These are phyloP conservation scores for Rubia peregrina DNA, from an alignment of 305 asterid species.

Conservation along the genomic window DNA sequence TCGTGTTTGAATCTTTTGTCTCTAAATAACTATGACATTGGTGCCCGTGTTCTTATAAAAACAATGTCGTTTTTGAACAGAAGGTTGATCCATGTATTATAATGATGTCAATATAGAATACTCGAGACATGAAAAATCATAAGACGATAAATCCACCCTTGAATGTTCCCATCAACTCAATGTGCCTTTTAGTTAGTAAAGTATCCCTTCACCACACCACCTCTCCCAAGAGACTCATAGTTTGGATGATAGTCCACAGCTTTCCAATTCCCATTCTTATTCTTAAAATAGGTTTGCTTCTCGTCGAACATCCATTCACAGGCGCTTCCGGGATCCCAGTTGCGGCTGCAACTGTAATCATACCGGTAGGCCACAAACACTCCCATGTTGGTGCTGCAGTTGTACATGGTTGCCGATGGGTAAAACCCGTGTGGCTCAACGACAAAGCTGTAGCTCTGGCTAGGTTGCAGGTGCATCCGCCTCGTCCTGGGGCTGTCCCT, in stretches of 20 bases:
- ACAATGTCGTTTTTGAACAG: background rate
- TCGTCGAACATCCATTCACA: conserved; percentile 29
- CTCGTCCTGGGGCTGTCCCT: conserved; percentile 3
- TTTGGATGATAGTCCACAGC: conserved; percentile 17
- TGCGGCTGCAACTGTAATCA: conserved; percentile 20
- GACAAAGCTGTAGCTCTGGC: conserved; percentile 31
- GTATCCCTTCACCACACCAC: conserved; percentile 23
- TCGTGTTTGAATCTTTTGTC: background rate
- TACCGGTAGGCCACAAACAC: conserved; percentile 47
- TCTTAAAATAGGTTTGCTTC: conserved; percentile 4
- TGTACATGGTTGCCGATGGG: conserved; percentile 61
- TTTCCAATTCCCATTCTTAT: conserved; percentile 1
- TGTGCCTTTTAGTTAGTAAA: conserved; percentile 15
- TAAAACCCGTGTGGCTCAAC: conserved; percentile 21
- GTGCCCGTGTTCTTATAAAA: background rate
- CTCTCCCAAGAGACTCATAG: conserved; percentile 24
- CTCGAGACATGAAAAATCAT: background rate
- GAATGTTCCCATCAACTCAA: background rate
- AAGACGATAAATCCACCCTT: background rate
- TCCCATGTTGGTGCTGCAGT: conserved; percentile 81
- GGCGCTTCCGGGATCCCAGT: background rate
- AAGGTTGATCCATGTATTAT: background rate
- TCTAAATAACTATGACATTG: too few species aligned
- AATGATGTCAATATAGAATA: background rate
- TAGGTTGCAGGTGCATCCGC: conserved; percentile 32